Percentiles rank a stretch among this genome's conserved stretches.
phyloP scores from a whole-genome alignment of 2,329 filamentous ascomycete species.

The Trichoderma sp. region DNA sequence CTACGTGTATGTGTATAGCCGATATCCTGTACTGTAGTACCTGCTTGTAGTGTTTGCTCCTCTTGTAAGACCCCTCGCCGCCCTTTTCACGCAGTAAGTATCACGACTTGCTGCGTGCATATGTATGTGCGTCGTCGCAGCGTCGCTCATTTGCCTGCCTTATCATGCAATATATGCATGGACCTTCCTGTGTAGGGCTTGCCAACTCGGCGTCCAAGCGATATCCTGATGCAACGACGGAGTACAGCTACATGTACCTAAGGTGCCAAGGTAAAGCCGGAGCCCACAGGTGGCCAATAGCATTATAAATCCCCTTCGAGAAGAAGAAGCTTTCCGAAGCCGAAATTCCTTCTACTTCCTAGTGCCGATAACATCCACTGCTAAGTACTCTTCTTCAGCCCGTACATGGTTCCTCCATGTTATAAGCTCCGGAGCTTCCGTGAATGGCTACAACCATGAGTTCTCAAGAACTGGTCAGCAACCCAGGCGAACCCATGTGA shows the following conservation, averaged over 20 bases:
- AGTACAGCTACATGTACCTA: background rate
- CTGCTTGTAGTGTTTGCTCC: background rate
- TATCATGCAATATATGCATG: background rate
- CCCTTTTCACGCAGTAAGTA: background rate
- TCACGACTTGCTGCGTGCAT: background rate
- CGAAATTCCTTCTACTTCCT: background rate
- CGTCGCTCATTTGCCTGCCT: background rate
- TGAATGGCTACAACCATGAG: background rate
- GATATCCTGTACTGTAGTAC: background rate
- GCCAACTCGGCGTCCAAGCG: background rate
- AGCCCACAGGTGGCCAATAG: background rate
- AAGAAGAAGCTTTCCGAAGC: background rate
- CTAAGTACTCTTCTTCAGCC: background rate
- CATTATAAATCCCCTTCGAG: background rate
- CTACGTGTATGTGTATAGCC: background rate
- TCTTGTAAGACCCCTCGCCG: background rate
- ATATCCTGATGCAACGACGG: background rate
- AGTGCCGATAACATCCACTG: background rate
- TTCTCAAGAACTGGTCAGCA: background rate
- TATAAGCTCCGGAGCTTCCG: background rate
- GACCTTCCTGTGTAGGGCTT: slow-evolving; percentile 1
- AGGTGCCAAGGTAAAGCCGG: background rate
- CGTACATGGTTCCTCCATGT: slow-evolving; percentile 3
- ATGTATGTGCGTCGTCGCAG: background rate
- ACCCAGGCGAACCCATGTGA: background rate